These are phyloP conservation scores for Cryptococcus jaspeensis DNA, from an alignment of 1,284 basidiomycete genomes.

Conservation along the genomic window DNA sequence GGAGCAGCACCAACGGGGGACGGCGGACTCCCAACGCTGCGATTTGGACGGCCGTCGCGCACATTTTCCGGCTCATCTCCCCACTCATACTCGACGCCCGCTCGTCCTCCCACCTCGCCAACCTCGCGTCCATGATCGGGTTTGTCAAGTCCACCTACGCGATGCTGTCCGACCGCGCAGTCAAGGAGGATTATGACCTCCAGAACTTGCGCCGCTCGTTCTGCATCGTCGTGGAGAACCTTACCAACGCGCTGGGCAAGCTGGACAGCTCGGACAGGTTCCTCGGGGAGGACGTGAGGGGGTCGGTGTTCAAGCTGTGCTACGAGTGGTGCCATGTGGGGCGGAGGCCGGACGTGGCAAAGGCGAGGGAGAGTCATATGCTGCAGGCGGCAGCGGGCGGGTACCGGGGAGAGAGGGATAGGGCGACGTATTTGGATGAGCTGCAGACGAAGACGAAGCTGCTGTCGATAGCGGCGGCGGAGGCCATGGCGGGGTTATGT, in stretches of 20 bases:
- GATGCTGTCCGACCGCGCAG: slow-evolving; percentile 69
- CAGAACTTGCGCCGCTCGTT: slow-evolving; percentile 85
- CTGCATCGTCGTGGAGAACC: slow-evolving; percentile 79
- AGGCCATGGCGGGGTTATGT: slow-evolving; percentile 80
- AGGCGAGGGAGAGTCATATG: slow-evolving; percentile 71
- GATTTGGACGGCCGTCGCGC: slow-evolving; percentile 82
- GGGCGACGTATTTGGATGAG: slow-evolving; percentile 58
- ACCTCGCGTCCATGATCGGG: slow-evolving; percentile 74
- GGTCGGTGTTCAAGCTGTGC: slow-evolving; percentile 79
- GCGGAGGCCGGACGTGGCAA: slow-evolving; percentile 68
- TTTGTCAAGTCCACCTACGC: slow-evolving; percentile 80
- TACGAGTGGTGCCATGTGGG: slow-evolving; percentile 93
- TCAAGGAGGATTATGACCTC: slow-evolving; percentile 73
- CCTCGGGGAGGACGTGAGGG: slow-evolving; percentile 71
- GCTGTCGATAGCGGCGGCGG: slow-evolving; percentile 73
- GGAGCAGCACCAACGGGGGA: too few relatives aligned
- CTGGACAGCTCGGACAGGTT: slow-evolving; percentile 72
- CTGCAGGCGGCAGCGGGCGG: slow-evolving; percentile 64
- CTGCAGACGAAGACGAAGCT: slow-evolving; percentile 71
- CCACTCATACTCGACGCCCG: slow-evolving; percentile 71
- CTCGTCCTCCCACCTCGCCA: slow-evolving; percentile 63
- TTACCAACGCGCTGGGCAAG: slow-evolving; percentile 74
- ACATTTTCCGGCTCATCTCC: slow-evolving; percentile 83
- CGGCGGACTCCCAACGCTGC: slow-evolving; percentile 58
- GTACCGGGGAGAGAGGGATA: slow-evolving; percentile 56